Base-by-base conservation (phyloP, 148 eudicot species). In the Chenopodium quinoa region DNA sequence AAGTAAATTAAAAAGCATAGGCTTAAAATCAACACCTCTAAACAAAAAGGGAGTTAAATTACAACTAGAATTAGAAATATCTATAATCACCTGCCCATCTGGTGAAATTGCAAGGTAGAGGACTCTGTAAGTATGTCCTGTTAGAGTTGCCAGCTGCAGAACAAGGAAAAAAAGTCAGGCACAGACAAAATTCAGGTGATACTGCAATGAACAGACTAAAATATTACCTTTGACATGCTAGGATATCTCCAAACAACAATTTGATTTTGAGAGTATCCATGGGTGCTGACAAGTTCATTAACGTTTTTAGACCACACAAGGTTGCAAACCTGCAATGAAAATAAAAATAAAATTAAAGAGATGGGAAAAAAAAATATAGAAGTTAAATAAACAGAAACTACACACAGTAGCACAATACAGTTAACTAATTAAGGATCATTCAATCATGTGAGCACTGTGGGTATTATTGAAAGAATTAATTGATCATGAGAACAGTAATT, bases 281-380 rank as follows among this genome's bases (percentile, higher is more conserved):
- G 98, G 69, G 98, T 94, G 91, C 98, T 94, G 70, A 91, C 98
- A 65, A 94, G 88, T 89, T 94, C 98, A 48, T 94, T 94, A 31
- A 90, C 97, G 79, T 93, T 94, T 81, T 91, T 91, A 5, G 98
- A 93, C 98, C 98, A 94, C n/a, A 86, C 97, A 73, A 94, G 93
- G 85, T 91, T 94, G 91, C 97, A 93, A 56, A 93, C 98, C 98
- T 94, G 91, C 60, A 80, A n/a, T 10, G 2, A 27, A 84, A 17
- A 72, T 81, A 4, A 50, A 40, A 47, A 50, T 40, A 70, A 34
- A 32, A 63, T 3, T 71, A 56, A 14, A 13, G 7, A 56, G 17
- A 56, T 3, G 7, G 5, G 0, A 2, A 56, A 56, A 56, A 34
- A 34, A 34, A 4, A 4, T 0, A 27, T 27, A 27, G 29, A 0